These are phyloP conservation scores for Daldinia grandis DNA, from an alignment of 495 filamentous ascomycete genomes.

Conservation along the genomic window DNA sequence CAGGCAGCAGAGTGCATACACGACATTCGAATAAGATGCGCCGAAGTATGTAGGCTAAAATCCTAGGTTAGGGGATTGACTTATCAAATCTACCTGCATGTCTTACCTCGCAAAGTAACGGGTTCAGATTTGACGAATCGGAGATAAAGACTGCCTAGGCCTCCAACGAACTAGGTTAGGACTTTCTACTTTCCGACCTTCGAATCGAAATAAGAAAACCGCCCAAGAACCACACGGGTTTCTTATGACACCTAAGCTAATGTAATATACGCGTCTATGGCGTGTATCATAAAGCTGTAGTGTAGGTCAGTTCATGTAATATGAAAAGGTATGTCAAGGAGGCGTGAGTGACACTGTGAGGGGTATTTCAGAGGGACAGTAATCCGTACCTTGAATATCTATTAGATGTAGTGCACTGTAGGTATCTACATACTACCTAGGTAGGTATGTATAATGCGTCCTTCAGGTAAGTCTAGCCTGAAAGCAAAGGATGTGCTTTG, in stretches of 20 bases:
- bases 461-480: not conserved
- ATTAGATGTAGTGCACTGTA: not conserved
- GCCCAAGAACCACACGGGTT: not conserved
- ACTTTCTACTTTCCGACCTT: not conserved
- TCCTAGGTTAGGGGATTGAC: slow-evolving; percentile 7
- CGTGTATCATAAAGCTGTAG: not conserved
- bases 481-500: not conserved
- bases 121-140: not conserved
- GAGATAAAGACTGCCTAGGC: not conserved
- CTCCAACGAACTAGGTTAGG: not conserved
- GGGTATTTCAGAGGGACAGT: not conserved
- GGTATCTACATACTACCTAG: too few relatives aligned
- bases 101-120: not conserved
- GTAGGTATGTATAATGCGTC: not conserved
- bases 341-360: slow-evolving; percentile 2
- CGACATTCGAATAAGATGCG: slow-evolving; percentile 9
- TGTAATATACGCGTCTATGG: not conserved
- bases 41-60: slow-evolving; percentile 27
- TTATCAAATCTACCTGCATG: slow-evolving; percentile 5
- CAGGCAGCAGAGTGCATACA: not conserved
- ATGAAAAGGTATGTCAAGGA: not conserved
- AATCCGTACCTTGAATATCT: not conserved
- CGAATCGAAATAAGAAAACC: not conserved
- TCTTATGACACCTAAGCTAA: not conserved
- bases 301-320: slow-evolving; percentile 11